phyloP scores from a whole-genome alignment of 2,329 filamentous ascomycete species.

The Diaporthe sp. region DNA sequence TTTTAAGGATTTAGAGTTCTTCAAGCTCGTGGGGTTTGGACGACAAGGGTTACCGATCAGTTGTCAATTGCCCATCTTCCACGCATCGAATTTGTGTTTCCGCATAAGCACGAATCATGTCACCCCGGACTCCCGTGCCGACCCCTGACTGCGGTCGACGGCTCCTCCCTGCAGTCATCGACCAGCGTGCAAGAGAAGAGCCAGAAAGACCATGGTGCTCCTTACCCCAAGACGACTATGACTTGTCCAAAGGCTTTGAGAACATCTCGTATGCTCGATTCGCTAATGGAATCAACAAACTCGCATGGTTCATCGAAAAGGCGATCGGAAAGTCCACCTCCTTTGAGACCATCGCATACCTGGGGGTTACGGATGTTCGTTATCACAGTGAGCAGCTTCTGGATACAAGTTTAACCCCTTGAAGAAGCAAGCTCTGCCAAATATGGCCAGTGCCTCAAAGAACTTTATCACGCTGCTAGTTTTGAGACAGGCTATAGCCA shows the following conservation, averaged over 20 bases:
- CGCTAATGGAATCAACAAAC: conserved; percentile 39
- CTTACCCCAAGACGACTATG: conserved; percentile 39
- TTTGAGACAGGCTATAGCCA: too few relatives aligned
- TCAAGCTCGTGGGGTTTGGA: conserved; percentile 1
- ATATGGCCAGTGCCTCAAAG: too few relatives aligned
- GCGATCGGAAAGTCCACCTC: conserved; percentile 36
- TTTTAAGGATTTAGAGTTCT: neutral
- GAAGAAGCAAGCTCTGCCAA: too few relatives aligned
- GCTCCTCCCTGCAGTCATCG: conserved; percentile 36
- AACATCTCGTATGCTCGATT: conserved; percentile 36
- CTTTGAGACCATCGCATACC: conserved; percentile 38
- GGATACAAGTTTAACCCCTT: too few relatives aligned
- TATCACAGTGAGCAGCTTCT: too few relatives aligned
- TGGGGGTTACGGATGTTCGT: conserved; percentile 37
- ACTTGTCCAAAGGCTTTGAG: conserved; percentile 39
- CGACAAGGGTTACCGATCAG: neutral
- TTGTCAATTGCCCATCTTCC: neutral
- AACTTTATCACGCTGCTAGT: too few relatives aligned
- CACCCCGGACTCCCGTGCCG: neutral
- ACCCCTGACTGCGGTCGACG: conserved; percentile 31
- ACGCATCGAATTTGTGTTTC: conserved; percentile 14
- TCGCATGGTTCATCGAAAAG: conserved; percentile 38
- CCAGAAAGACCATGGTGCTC: conserved; percentile 38
- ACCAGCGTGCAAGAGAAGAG: conserved; percentile 36
- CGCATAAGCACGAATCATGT: conserved; percentile 17